A percentile compares a stretch with the other conserved stretches of the same genome.
These are phyloP conservation scores for Mantamonas sphyraenae DNA, from an alignment of 78 protist species.

Conservation along the genomic window DNA sequence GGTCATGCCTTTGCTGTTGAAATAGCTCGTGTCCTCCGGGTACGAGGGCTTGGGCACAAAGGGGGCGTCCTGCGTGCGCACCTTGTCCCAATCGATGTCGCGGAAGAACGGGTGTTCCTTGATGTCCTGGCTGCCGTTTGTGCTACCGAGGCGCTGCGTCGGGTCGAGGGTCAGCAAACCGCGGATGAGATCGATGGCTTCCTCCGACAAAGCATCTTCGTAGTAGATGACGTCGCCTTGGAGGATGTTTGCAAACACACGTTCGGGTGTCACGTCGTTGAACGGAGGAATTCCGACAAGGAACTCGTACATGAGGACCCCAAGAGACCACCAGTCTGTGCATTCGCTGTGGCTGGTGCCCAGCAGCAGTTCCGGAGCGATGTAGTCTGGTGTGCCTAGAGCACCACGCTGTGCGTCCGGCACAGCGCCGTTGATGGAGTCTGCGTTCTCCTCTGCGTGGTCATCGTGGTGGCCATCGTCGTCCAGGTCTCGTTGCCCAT, in stretches of 20 bases:
- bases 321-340: slow-evolving; percentile 93
- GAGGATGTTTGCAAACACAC: slow-evolving; percentile 43
- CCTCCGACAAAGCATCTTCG: background rate
- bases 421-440: too few species aligned
- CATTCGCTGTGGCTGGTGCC: slow-evolving; percentile 56
- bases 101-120: slow-evolving; percentile 10
- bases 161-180: slow-evolving; percentile 11
- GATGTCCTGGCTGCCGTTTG: background rate
- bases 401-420: slow-evolving; percentile 12
- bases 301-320: slow-evolving; percentile 55
- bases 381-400: slow-evolving; percentile 91
- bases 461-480: too few species aligned
- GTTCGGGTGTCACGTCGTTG: slow-evolving; percentile 74
- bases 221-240: too few species aligned
- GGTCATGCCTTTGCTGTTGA: slow-evolving; percentile 1
- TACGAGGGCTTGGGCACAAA: background rate
- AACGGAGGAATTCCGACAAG: slow-evolving; percentile 84
- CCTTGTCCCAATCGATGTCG: slow-evolving; percentile 7
- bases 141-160: slow-evolving; percentile 11
- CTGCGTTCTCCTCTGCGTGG: too few species aligned
- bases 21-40: slow-evolving; percentile 17
- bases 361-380: slow-evolving; percentile 87
- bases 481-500: too few species aligned
- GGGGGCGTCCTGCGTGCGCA: background rate
- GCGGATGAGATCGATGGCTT: background rate